Conservation (phyloP, 768 basidiomycete species). For the Calocera cornea region DNA sequence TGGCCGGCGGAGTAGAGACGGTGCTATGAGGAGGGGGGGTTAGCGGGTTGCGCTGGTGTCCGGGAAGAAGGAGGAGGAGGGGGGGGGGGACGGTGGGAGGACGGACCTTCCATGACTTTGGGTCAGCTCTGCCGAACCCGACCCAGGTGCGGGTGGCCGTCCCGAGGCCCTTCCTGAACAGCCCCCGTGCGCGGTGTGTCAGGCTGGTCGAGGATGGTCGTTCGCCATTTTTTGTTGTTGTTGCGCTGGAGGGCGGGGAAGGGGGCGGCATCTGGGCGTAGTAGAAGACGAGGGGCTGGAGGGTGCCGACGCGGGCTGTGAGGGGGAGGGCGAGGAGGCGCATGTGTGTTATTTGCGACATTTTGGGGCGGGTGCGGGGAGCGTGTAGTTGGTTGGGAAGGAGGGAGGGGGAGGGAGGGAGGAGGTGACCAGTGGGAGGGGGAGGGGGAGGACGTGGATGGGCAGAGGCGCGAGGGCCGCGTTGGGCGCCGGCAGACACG, state of each 20-base stretch:
- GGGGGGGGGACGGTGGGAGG: conserved; percentile 18
- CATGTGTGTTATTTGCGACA: conserved; percentile 3
- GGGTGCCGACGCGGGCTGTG: neutral
- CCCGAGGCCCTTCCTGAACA: neutral
- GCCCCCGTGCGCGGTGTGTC: conserved; percentile 24
- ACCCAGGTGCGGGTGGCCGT: conserved; percentile 51
- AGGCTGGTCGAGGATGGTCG: neutral
- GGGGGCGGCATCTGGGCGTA: conserved; percentile 22
- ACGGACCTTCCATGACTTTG: conserved; percentile 70
- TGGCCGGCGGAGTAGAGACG: conserved; percentile 52
- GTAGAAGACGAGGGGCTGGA: conserved; percentile 29
- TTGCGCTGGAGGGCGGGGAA: conserved; percentile 15
- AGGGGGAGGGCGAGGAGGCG: conserved; percentile 18
- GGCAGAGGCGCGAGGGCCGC: too few species aligned
- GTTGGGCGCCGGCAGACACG: too few species aligned
- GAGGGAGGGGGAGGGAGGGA: neutral
- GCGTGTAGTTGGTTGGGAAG: neutral
- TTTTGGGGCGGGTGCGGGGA: neutral
- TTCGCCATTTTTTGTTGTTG: neutral
- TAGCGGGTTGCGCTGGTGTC: neutral
- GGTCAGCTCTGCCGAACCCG: conserved; percentile 47
- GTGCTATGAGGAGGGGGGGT: too few species aligned
- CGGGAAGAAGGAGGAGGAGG: neutral
- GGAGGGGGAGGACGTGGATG: too few species aligned
- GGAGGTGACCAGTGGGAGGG: neutral